phyloP scores from a whole-genome alignment of 2,329 filamentous ascomycete species.

The Hymenotorrendiella dingleyae region DNA sequence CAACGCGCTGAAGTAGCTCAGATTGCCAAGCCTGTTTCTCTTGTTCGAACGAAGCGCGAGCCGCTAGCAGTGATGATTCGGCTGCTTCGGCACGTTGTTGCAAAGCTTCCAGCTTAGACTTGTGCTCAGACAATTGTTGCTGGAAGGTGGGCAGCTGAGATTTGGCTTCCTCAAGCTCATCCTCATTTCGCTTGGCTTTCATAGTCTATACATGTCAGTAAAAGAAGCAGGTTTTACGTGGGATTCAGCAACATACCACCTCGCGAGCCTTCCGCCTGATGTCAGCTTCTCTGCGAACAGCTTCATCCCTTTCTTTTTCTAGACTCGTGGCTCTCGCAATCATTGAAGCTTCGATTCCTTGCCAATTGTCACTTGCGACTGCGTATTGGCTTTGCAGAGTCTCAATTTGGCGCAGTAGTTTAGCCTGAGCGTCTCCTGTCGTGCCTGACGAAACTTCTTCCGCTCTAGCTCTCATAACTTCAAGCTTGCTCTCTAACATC shows the following conservation, averaged over 20 bases:
- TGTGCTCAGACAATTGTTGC: constrained; percentile 55
- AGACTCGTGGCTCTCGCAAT: constrained; percentile 69
- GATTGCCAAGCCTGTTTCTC: constrained; percentile 54
- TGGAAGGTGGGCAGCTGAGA: constrained; percentile 59
- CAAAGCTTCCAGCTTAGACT: constrained; percentile 54
- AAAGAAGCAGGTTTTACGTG: not conserved
- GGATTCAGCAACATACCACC: constrained; percentile 53
- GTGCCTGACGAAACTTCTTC: constrained; percentile 85
- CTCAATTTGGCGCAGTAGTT: constrained; percentile 88
- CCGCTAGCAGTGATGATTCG: constrained; percentile 57
- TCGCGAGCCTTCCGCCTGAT: constrained; percentile 86
- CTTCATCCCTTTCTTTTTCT: constrained; percentile 89
- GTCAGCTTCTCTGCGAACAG: constrained; percentile 75
- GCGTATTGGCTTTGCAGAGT: constrained; percentile 93
- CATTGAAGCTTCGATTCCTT: constrained; percentile 85
- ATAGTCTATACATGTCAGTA: constrained; percentile 48
- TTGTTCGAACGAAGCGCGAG: constrained; percentile 48
- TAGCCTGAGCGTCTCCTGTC: constrained; percentile 78
- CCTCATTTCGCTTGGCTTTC: constrained; percentile 58
- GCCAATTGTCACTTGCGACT: constrained; percentile 94
- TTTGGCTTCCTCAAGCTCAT: constrained; percentile 70
- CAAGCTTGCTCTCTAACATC: constrained; percentile 81
- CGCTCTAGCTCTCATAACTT: constrained; percentile 75
- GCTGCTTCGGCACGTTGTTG: constrained; percentile 60
- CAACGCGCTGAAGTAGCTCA: constrained; percentile 51